phyloP scores from a whole-genome alignment of 2,329 filamentous ascomycete genomes.

The Aspergillus tubingensis region DNA sequence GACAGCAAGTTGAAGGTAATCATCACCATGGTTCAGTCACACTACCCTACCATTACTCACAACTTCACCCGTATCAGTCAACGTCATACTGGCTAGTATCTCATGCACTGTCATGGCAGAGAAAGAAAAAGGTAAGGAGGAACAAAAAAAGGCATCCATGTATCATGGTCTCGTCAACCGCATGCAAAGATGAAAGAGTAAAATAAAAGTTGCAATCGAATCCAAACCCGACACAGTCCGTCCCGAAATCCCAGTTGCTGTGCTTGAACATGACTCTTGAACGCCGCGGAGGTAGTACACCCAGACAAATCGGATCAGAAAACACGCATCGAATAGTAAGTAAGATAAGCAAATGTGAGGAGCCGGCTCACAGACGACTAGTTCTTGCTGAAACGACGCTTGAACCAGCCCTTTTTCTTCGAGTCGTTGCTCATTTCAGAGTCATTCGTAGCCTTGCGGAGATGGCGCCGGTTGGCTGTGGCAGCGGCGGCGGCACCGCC shows the following conservation, averaged over 20 bases:
- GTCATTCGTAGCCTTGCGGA: conserved; percentile 27
- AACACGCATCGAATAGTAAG: conserved; percentile 6
- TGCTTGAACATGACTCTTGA: conserved; percentile 8
- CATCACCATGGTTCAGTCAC: too few relatives aligned
- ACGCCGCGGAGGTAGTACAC: conserved; percentile 14
- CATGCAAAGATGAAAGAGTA: conserved; percentile 6
- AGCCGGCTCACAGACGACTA: conserved; percentile 28
- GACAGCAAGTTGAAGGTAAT: too few relatives aligned
- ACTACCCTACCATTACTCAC: background rate
- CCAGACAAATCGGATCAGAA: conserved; percentile 4
- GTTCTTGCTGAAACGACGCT: conserved; percentile 70
- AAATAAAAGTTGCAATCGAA: conserved; percentile 7
- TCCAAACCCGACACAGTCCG: background rate
- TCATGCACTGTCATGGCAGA: conserved; percentile 10
- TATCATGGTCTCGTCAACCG: conserved; percentile 24
- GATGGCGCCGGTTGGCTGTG: conserved; percentile 20
- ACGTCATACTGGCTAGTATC: conserved; percentile 3
- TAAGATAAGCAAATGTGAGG: conserved; percentile 7
- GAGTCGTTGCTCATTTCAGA: conserved; percentile 45
- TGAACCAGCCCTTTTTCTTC: conserved; percentile 90
- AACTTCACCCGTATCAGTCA: conserved; percentile 12
- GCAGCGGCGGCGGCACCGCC: conserved; percentile 22
- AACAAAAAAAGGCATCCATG: conserved; percentile 19
- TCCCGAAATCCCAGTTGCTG: conserved; percentile 5
- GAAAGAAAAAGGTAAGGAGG: conserved; percentile 7